Conservation (phyloP, 805 yeast species). For the Suhomyces sp. region DNA sequence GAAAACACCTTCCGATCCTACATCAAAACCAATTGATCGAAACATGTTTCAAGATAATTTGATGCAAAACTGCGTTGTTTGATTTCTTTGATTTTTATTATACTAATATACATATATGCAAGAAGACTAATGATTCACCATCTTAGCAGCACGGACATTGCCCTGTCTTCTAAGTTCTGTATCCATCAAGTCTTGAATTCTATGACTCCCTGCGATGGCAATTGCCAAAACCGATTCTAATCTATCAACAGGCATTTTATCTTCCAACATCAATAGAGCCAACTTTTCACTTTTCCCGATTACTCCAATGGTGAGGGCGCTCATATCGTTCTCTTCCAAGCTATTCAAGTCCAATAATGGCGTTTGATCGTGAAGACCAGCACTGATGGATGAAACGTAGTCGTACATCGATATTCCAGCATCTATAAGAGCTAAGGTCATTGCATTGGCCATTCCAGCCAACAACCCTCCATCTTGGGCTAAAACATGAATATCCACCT, state of each 20-base stretch:
- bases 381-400: constrained; percentile 75
- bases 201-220: constrained; percentile 84
- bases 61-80: too few species aligned
- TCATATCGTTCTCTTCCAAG: constrained; percentile 80
- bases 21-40: too few species aligned
- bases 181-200: constrained; percentile 83
- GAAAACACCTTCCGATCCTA: neutral
- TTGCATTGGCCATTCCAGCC: constrained; percentile 77
- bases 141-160: constrained; percentile 50
- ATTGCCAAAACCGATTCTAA: constrained; percentile 74
- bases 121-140: constrained; percentile 16
- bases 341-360: constrained; percentile 82
- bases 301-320: constrained; percentile 77
- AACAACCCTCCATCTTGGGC: constrained; percentile 90
- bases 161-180: constrained; percentile 78
- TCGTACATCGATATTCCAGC: constrained; percentile 96
- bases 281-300: constrained; percentile 81
- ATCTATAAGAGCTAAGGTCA: constrained; percentile 86
- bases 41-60: too few species aligned
- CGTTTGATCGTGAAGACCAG: constrained; percentile 73
- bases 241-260: constrained; percentile 78
- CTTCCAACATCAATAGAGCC: constrained; percentile 75
- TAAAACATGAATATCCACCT: constrained; percentile 70
- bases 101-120: too few species aligned
- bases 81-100: too few species aligned